phyloP scores from a whole-genome alignment of 2,329 filamentous ascomycete species.

The Clathrospora elynae region DNA sequence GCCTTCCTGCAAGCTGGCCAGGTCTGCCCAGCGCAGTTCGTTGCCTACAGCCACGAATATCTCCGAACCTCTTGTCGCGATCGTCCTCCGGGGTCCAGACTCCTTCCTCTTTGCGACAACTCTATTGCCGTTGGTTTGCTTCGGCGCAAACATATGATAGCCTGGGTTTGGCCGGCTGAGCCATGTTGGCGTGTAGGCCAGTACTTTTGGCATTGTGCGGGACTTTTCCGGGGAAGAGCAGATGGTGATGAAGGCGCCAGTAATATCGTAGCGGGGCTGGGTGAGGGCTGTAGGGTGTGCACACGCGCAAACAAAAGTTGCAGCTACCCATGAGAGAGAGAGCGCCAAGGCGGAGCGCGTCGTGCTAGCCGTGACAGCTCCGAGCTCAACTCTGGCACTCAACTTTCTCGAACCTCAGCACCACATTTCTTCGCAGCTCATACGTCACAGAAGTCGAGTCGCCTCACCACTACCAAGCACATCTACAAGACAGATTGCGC shows the following conservation, averaged over 20 bases:
- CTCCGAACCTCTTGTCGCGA: constrained; percentile 83
- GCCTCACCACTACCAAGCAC: no score
- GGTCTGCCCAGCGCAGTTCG: constrained; percentile 89
- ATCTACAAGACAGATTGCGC: background rate
- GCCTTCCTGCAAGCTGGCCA: constrained; percentile 74
- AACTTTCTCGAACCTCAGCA: constrained; percentile 3
- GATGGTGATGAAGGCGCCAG: constrained; percentile 8
- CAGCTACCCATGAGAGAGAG: constrained; percentile 6
- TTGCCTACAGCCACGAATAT: constrained; percentile 87
- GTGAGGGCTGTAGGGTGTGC: constrained; percentile 1
- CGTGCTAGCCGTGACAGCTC: constrained; percentile 18
- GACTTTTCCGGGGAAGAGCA: background rate
- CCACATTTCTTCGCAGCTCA: constrained; percentile 8
- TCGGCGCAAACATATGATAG: constrained; percentile 73
- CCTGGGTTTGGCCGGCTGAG: constrained; percentile 78
- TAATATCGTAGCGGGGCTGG: constrained; percentile 2
- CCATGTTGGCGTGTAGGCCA: constrained; percentile 85
- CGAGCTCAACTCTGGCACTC: constrained; percentile 18
- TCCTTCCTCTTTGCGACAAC: constrained; percentile 32
- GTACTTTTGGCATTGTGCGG: constrained; percentile 78
- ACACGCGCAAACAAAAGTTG: constrained; percentile 21
- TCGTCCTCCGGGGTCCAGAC: constrained; percentile 60
- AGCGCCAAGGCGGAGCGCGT: constrained; percentile 17
- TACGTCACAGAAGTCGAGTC: no score
- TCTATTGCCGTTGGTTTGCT: constrained; percentile 45